phyloP scores from a whole-genome alignment of 116 monocot species.

The Posidonia oceanica region DNA sequence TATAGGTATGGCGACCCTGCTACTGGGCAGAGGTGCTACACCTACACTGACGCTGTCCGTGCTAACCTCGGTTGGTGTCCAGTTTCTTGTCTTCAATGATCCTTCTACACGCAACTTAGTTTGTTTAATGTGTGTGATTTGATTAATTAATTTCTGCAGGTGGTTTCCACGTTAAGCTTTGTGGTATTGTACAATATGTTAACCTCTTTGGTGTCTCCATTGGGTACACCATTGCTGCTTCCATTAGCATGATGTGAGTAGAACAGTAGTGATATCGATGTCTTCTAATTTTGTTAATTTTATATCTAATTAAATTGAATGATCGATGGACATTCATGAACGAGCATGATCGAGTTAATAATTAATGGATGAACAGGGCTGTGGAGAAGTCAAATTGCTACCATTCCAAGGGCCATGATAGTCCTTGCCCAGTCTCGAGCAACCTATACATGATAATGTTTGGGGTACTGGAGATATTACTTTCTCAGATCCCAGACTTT shows the following conservation, averaged over 20 bases:
- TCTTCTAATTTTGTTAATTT: no score
- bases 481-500: constrained; percentile 95
- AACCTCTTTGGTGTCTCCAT: constrained; percentile 82
- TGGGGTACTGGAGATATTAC: constrained; percentile 58
- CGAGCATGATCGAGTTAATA: no score
- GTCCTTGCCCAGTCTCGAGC: constrained; percentile 56
- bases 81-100: neutral
- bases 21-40: constrained; percentile 56
- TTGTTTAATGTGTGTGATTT: no score
- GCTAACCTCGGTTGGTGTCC: constrained; percentile 29
- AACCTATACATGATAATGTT: constrained; percentile 83
- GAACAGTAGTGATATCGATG: neutral
- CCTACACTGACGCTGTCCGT: constrained; percentile 74
- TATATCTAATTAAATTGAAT: no score
- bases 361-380: constrained; percentile 36
- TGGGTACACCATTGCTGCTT: constrained; percentile 91
- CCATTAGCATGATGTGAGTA: constrained; percentile 75
- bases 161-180: constrained; percentile 55
- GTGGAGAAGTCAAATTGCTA: constrained; percentile 78
- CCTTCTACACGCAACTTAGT: neutral
- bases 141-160: constrained; percentile 16
- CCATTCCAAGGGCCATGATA: constrained; percentile 43
- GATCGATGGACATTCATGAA: no score
- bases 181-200: constrained; percentile 65
- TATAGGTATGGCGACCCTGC: constrained; percentile 41